Conservation (phyloP, 108 stramenopile species). For the Fistulifera solaris region DNA sequence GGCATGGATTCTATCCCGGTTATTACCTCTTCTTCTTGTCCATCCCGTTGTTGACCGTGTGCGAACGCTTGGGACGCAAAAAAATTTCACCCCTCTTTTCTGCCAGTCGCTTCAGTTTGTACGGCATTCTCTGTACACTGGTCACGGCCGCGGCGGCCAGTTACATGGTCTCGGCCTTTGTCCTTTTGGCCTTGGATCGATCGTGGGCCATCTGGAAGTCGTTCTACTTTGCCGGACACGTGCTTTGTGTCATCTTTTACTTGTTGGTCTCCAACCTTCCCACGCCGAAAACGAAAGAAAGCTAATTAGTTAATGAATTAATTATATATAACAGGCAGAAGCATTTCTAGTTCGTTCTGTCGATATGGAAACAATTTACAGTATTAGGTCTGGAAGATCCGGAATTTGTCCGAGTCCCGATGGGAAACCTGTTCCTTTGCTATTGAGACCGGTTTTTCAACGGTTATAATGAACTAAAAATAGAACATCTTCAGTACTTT, state of each 20-base stretch:
- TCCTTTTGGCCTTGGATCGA: conserved; percentile 64
- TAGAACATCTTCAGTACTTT: too few relatives aligned
- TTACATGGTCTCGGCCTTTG: conserved; percentile 77
- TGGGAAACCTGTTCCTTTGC: too few relatives aligned
- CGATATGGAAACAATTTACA: too few relatives aligned
- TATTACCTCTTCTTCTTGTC: conserved; percentile 92
- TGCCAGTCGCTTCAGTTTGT: conserved; percentile 51
- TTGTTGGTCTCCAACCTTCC: conserved; percentile 44
- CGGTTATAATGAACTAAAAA: too few relatives aligned
- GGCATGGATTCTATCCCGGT: conserved; percentile 97
- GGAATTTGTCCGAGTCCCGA: too few relatives aligned
- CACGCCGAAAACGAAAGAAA: conserved; percentile 34
- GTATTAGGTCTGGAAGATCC: too few relatives aligned
- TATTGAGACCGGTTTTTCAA: too few relatives aligned
- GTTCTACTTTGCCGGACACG: conserved; percentile 77
- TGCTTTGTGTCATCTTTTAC: conserved; percentile 53
- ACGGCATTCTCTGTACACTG: conserved; percentile 57
- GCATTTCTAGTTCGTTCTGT: too few relatives aligned
- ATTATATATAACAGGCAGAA: too few relatives aligned
- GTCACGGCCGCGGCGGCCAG: conserved; percentile 57
- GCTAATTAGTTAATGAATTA: too few relatives aligned
- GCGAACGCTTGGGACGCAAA: conserved; percentile 80
- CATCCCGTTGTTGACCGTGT: conserved; percentile 70
- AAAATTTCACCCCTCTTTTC: conserved; percentile 78
- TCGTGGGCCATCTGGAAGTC: conserved; percentile 52